Percentiles rank a stretch among this genome's conserved stretches.
phyloP scores from a whole-genome alignment of 2,329 filamentous ascomycete genomes.

The Sarocladium oryzae region DNA sequence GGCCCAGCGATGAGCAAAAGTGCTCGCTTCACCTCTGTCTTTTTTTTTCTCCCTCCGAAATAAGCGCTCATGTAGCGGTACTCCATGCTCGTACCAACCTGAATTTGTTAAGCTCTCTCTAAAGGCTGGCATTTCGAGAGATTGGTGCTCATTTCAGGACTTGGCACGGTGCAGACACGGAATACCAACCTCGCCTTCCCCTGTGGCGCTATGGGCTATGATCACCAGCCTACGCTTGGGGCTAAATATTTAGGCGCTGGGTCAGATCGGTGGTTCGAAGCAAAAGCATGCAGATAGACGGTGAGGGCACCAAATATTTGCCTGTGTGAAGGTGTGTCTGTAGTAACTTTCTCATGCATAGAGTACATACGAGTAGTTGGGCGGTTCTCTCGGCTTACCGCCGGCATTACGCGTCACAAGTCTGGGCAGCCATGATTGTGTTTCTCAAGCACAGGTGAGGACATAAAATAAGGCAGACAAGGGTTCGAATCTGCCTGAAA shows the following conservation, averaged over 20 bases:
- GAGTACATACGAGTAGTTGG: too few relatives aligned
- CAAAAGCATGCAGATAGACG: not conserved
- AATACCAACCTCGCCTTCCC: not conserved
- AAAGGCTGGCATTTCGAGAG: not conserved
- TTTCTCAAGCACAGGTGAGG: too few relatives aligned
- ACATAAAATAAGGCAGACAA: not conserved
- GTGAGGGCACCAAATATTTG: too few relatives aligned
- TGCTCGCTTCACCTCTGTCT: too few relatives aligned
- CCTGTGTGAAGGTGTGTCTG: not conserved
- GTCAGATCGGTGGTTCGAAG: not conserved
- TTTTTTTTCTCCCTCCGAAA: too few relatives aligned
- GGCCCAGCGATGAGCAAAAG: too few relatives aligned
- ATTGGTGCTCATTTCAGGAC: not conserved
- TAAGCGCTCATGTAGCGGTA: too few relatives aligned
- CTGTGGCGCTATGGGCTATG: not conserved
- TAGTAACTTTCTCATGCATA: too few relatives aligned
- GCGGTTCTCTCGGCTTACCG: not conserved
- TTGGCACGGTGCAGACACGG: not conserved
- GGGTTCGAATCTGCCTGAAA: not conserved
- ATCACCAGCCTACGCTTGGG: not conserved
- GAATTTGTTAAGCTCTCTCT: too few relatives aligned
- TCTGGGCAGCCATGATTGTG: not conserved
- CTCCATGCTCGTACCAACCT: too few relatives aligned
- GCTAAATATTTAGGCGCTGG: not conserved
- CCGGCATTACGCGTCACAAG: constrained; percentile 1